Conservation (phyloP, 2,329 filamentous ascomycete species). For the Calonectria henricotiae region DNA sequence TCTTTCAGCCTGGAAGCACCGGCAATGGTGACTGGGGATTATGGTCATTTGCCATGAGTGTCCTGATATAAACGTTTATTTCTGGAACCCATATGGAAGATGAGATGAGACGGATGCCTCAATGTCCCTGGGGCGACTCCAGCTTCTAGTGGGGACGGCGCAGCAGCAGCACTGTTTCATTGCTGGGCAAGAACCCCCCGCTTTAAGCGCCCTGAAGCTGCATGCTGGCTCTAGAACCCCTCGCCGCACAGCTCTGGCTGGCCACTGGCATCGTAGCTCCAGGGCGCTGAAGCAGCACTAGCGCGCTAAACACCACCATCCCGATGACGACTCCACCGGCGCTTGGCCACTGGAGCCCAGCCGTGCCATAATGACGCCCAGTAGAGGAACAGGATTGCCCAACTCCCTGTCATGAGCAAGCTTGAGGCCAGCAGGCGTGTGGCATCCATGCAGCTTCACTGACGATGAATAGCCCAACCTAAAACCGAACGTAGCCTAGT, state of each 20-base stretch:
- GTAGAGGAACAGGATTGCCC: conserved; percentile 5
- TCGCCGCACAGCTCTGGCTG: neutral
- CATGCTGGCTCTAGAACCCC: conserved; percentile 4
- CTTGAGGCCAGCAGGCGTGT: conserved; percentile 19
- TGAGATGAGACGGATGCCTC: conserved; percentile 34
- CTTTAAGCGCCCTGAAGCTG: conserved; percentile 29
- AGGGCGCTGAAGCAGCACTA: conserved; percentile 1
- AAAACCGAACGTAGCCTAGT: conserved; percentile 25
- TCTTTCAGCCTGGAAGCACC: conserved; percentile 25
- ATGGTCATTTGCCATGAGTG: neutral
- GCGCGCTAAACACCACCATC: conserved; percentile 25
- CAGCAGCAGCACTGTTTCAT: conserved; percentile 8
- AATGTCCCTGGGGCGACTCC: conserved; percentile 2
- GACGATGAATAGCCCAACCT: conserved; percentile 21
- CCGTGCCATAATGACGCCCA: conserved; percentile 1
- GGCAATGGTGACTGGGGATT: conserved; percentile 2
- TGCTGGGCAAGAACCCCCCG: conserved; percentile 17
- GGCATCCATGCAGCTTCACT: conserved; percentile 24
- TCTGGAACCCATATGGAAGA: conserved; percentile 31
- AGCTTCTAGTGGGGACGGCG: conserved; percentile 3
- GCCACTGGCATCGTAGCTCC: conserved; percentile 26
- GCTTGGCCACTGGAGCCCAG: conserved; percentile 14
- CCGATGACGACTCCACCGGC: conserved; percentile 16
- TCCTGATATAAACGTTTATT: conserved; percentile 31
- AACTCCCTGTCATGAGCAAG: neutral